A percentile compares a stretch with the other conserved stretches of the same genome.
These are phyloP conservation scores for Neofusicoccum ribis DNA, from an alignment of 2,329 filamentous ascomycete genomes.

Conservation along the genomic window DNA sequence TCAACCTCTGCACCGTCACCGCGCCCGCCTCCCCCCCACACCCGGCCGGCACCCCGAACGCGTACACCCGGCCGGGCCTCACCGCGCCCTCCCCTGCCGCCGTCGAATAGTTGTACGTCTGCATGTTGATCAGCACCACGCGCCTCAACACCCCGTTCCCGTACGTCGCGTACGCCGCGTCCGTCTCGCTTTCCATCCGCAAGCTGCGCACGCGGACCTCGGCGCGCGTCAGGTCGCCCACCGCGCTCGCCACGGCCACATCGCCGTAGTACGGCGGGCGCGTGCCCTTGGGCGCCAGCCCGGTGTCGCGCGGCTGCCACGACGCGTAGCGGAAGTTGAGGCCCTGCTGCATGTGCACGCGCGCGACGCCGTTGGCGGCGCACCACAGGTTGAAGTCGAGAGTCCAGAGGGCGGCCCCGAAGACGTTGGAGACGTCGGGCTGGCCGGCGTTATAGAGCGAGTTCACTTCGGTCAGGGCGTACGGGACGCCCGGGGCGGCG, in stretches of 20 bases:
- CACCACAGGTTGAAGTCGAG: conserved; percentile 63
- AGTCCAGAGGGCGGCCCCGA: conserved; percentile 66
- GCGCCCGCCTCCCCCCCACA: conserved; percentile 24
- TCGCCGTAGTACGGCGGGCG: conserved; percentile 65
- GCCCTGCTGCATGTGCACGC: conserved; percentile 65
- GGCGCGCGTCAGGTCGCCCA: conserved; percentile 45
- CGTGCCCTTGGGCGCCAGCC: conserved; percentile 54
- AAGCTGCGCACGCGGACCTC: conserved; percentile 52
- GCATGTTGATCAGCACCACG: conserved; percentile 60
- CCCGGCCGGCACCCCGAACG: conserved; percentile 40
- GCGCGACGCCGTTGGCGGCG: conserved; percentile 56
- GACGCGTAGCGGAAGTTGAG: conserved; percentile 62
- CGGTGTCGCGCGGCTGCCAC: conserved; percentile 61
- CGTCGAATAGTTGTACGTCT: conserved; percentile 60
- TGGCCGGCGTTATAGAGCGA: conserved; percentile 63
- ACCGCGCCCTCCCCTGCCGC: conserved; percentile 22
- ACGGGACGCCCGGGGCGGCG: conserved; percentile 42
- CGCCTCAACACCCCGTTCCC: conserved; percentile 45
- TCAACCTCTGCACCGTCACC: conserved; percentile 49
- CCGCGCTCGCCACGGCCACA: conserved; percentile 58
- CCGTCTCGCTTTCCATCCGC: conserved; percentile 40
- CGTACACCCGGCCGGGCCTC: conserved; percentile 44
- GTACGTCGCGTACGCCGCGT: conserved; percentile 61
- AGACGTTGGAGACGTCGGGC: conserved; percentile 63
- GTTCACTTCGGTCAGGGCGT: conserved; percentile 63